Conservation (phyloP, 1,284 basidiomycete species). For the Malassezia vespertilionis region DNA sequence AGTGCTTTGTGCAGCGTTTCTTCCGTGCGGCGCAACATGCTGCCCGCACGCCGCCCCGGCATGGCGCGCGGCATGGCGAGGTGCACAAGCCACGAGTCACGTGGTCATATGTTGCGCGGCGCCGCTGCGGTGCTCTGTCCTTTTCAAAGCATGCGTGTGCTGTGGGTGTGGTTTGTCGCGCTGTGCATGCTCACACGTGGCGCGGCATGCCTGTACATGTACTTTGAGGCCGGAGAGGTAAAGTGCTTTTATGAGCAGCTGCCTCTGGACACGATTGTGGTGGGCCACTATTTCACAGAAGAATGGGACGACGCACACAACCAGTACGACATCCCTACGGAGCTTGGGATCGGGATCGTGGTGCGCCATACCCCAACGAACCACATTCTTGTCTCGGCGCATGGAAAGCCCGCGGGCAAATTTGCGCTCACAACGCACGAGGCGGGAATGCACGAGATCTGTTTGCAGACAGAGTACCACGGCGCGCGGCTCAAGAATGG, state of each 20-base stretch:
- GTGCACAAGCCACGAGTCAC: not conserved
- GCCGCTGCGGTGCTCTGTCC: not conserved
- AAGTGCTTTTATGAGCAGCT: slow-evolving; percentile 90
- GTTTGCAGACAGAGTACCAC: slow-evolving; percentile 64
- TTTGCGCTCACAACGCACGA: slow-evolving; percentile 98
- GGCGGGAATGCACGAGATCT: slow-evolving; percentile 91
- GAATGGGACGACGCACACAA: slow-evolving; percentile 72
- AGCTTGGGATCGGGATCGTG: slow-evolving; percentile 77
- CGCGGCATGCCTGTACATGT: slow-evolving; percentile 47
- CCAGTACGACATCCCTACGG: slow-evolving; percentile 61
- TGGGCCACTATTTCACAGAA: slow-evolving; percentile 63
- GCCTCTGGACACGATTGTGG: slow-evolving; percentile 89
- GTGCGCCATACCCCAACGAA: slow-evolving; percentile 54
- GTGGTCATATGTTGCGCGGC: not conserved
- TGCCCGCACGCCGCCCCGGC: not conserved
- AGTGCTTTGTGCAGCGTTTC: not conserved
- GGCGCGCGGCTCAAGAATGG: slow-evolving; percentile 48
- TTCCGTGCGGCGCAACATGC: not conserved
- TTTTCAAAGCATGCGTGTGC: not conserved
- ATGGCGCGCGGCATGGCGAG: not conserved
- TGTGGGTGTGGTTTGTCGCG: slow-evolving; percentile 6
- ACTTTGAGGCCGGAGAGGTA: slow-evolving; percentile 47
- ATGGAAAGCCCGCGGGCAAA: slow-evolving; percentile 73
- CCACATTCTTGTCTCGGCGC: slow-evolving; percentile 59
- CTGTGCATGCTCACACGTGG: slow-evolving; percentile 3